These are phyloP conservation scores for Neurospora cerealis DNA, from an alignment of 495 filamentous ascomycete genomes.

Conservation along the genomic window DNA sequence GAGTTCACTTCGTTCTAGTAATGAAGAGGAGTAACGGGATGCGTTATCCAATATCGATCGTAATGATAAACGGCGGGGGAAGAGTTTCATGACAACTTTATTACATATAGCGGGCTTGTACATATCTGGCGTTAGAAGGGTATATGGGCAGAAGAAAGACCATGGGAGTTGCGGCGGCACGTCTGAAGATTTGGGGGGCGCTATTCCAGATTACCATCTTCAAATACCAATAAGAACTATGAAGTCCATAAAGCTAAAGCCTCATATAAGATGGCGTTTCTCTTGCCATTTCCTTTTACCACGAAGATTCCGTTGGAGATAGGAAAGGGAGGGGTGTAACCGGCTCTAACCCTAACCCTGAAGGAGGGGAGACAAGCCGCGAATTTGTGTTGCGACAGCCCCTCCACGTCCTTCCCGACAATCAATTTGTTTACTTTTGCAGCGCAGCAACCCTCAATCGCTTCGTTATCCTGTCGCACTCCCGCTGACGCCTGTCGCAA, in stretches of 20 bases:
- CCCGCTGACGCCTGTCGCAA: neutral
- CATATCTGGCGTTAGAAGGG: neutral
- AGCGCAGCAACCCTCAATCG: neutral
- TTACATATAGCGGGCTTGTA: neutral
- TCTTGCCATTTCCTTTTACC: neutral
- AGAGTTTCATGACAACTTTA: neutral
- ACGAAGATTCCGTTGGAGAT: neutral
- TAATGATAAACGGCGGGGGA: neutral
- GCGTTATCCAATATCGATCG: neutral
- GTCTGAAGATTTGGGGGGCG: neutral
- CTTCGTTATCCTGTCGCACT: neutral
- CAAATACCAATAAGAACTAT: no score
- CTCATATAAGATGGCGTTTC: neutral
- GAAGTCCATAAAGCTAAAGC: neutral
- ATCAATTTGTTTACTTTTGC: conserved; percentile 7
- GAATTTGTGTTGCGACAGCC: neutral
- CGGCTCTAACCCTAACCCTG: neutral
- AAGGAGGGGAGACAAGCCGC: neutral
- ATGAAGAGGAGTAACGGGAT: neutral
- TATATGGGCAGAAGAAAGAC: neutral
- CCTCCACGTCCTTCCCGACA: neutral
- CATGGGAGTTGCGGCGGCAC: neutral
- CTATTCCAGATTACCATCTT: neutral
- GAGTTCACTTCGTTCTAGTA: neutral
- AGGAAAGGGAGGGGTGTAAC: neutral